Conservation (phyloP, 1,139 yeast species). For the Taphrina pruni region DNA sequence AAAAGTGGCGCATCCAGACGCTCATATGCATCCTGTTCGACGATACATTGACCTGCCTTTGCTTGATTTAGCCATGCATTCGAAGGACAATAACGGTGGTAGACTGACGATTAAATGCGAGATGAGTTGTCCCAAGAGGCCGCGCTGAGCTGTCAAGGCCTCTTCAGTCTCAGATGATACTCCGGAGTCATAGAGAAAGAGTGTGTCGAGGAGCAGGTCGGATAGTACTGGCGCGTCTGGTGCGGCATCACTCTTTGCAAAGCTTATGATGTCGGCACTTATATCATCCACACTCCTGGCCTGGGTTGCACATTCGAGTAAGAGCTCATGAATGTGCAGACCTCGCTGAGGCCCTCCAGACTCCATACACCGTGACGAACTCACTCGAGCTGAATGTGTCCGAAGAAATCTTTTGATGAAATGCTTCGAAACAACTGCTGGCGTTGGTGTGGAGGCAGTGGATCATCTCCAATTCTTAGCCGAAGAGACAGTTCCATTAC, state of each 20-base stretch:
- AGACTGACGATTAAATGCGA: slow-evolving; percentile 26
- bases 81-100: slow-evolving; percentile 4
- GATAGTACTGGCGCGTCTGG: slow-evolving; percentile 22
- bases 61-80: slow-evolving; percentile 17
- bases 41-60: slow-evolving; percentile 17
- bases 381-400: not conserved
- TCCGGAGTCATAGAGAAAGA: slow-evolving; percentile 30
- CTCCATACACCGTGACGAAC: slow-evolving; percentile 13
- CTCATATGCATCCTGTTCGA: slow-evolving; percentile 26
- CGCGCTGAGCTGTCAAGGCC: slow-evolving; percentile 10
- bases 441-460: slow-evolving; percentile 4
- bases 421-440: not conserved
- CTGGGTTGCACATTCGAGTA: slow-evolving; percentile 15
- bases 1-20: slow-evolving; percentile 32
- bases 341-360: not conserved
- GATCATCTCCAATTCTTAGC: slow-evolving; percentile 2
- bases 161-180: slow-evolving; percentile 19
- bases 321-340: slow-evolving; percentile 10
- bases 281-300: not conserved
- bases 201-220: slow-evolving; percentile 22
- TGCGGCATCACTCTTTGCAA: slow-evolving; percentile 17
- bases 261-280: not conserved
- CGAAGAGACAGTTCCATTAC: not conserved
- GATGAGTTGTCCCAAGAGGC: slow-evolving; percentile 11
- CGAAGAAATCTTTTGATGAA: not conserved